These are phyloP conservation scores for Leccinellum albellum DNA, from an alignment of 768 basidiomycete genomes.

Conservation along the genomic window DNA sequence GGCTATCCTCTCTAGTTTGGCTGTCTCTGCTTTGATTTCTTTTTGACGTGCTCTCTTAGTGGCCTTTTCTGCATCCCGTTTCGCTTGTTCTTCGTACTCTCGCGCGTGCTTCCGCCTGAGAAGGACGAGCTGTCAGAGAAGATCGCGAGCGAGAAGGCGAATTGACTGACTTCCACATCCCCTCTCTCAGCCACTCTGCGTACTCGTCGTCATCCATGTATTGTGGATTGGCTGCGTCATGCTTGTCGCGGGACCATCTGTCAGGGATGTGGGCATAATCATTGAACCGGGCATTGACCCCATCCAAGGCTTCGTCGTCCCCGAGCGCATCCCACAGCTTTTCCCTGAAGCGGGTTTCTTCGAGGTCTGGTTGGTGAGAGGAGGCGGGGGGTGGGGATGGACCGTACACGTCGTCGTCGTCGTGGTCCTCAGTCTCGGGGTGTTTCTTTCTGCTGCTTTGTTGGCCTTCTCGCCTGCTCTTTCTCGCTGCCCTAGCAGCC, in stretches of 20 bases:
- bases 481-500: constrained; percentile 30
- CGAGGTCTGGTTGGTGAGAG: constrained; percentile 41
- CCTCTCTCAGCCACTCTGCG: constrained; percentile 77
- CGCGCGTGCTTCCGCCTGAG: constrained; percentile 63
- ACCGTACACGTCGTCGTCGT: constrained; percentile 14
- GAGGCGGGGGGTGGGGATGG: constrained; percentile 23
- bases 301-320: constrained; percentile 68
- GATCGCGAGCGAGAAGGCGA: not conserved
- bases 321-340: constrained; percentile 70
- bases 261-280: constrained; percentile 69
- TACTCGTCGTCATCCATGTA: constrained; percentile 85
- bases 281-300: constrained; percentile 60
- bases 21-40: constrained; percentile 50
- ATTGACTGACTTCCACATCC: constrained; percentile 74
- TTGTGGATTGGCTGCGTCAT: constrained; percentile 40
- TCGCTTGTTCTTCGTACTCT: constrained; percentile 61
- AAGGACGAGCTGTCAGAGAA: constrained; percentile 1
- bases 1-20: constrained; percentile 45
- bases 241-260: constrained; percentile 52
- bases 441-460: constrained; percentile 5
- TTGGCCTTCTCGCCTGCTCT: not conserved
- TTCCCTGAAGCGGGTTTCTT: constrained; percentile 65
- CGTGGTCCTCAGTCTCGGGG: not conserved
- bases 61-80: constrained; percentile 48
- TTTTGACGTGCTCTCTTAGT: constrained; percentile 54